Evolutionary conservation across 2,329 filamentous ascomycete species (phyloP).

Genomic region (Aspergillus neoniger): DNA sequence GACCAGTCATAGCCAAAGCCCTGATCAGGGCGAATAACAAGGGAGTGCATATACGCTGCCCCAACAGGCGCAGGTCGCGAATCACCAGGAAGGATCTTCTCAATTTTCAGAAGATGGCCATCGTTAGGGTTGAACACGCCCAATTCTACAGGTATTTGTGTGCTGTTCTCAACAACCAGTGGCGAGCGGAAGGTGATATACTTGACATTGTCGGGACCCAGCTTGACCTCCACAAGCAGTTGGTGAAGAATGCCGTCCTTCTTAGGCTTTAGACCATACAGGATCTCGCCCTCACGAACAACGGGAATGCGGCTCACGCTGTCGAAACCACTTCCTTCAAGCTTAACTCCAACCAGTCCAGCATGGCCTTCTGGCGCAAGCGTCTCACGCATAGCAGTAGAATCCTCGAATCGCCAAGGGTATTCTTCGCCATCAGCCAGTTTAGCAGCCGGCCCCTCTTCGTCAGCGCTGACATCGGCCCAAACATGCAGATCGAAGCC

Average conservation of each 20-base stretch:
- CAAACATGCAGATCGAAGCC: slow-evolving; percentile 87
- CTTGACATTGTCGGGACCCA: slow-evolving; percentile 95
- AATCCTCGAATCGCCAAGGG: slow-evolving; percentile 96
- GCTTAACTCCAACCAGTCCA: slow-evolving; percentile 75
- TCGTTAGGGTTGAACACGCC: slow-evolving; percentile 87
- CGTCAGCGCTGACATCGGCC: slow-evolving; percentile 72
- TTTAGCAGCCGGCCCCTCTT: slow-evolving; percentile 67
- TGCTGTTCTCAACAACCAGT: slow-evolving; percentile 89
- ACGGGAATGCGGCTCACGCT: slow-evolving; percentile 83
- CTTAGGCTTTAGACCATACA: slow-evolving; percentile 87
- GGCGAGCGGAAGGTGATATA: slow-evolving; percentile 95
- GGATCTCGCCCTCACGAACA: slow-evolving; percentile 88
- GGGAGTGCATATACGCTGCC: slow-evolving; percentile 82
- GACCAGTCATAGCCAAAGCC: slow-evolving; percentile 98
- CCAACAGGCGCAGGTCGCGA: slow-evolving; percentile 87
- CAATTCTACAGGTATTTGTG: slow-evolving; percentile 91
- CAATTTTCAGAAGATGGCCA: slow-evolving; percentile 91
- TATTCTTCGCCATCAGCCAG: slow-evolving; percentile 86
- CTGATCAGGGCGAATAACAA: slow-evolving; percentile 86
- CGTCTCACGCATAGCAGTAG: slow-evolving; percentile 93
- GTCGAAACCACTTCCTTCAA: slow-evolving; percentile 94
- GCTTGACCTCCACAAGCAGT: slow-evolving; percentile 84
- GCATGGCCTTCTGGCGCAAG: slow-evolving; percentile 79
- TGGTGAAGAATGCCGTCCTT: slow-evolving; percentile 83
- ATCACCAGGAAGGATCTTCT: slow-evolving; percentile 93